Evolutionary conservation across 2,329 filamentous ascomycete species (phyloP), one percentile per base, ranked within the genome.

Genomic region (Xylaria sp.): DNA sequence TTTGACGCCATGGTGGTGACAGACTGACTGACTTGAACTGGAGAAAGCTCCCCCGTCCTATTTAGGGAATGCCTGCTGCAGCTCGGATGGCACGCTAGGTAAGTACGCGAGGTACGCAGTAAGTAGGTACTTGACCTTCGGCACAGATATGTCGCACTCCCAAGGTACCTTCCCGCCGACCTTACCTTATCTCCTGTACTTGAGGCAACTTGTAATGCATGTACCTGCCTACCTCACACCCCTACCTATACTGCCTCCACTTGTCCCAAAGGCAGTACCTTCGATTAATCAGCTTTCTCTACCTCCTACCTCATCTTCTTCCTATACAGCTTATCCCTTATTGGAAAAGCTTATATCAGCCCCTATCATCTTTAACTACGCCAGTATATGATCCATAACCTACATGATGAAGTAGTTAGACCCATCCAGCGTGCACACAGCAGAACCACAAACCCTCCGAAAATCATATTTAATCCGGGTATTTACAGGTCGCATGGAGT

Each of bases 1-100:
- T 18, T 18, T 3, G 41, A 4, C 3, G 41, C 57, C 57, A 55
- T 55, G 69, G 63, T 64, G 58, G 67, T 67, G 65, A 67, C 59
- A 67, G 46, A 50, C 46, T 37, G 46, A 50, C 46, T 37, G 34
- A 37, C 34, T 37, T 37, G 34, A 37, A 37, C 34, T 46, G 41
- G 41, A 46, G 41, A 44, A 31, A 31, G 56, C 56, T 44, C 56
- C 25, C 15, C 7, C 6, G 28, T 34, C 57, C 57, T 44, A 31
- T 61, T 61, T 61, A 31, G 46, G 44, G 50, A 25, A 23, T 50
- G 12, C 46, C 46, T 50, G 46, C 46, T 23, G 46, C 46, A 50
- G 20, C 46, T 50, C 20, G 46, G 46, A 50, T 23, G n/a, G 20
- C n/a, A 41, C 12, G 39, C 15, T 15, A 18, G 12, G 39, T 48